These are phyloP conservation scores for Stagonosporopsis chrysanthemi DNA, from an alignment of 2,329 filamentous ascomycete genomes.

Conservation along the genomic window DNA sequence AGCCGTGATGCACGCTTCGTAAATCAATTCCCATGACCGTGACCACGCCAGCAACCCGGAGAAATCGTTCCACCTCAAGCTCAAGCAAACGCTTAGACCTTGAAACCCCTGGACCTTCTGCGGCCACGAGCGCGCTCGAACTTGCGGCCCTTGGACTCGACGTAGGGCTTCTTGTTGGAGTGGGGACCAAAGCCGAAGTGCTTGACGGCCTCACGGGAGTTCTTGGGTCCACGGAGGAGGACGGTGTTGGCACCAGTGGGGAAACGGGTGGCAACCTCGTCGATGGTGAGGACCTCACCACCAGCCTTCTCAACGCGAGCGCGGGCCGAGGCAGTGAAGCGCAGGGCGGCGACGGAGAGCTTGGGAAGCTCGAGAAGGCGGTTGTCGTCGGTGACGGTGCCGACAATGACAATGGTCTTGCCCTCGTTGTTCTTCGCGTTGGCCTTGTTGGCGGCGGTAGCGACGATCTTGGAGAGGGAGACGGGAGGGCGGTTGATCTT, in stretches of 20 bases:
- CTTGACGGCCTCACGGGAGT: slow-evolving; percentile 96
- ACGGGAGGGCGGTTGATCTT: slow-evolving; percentile 91
- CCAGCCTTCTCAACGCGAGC: slow-evolving; percentile 92
- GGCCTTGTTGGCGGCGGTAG: slow-evolving; percentile 61
- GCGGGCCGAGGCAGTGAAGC: slow-evolving; percentile 95
- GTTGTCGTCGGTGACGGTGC: slow-evolving; percentile 23
- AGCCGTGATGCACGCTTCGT: slow-evolving; percentile 49
- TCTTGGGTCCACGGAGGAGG: slow-evolving; percentile 97
- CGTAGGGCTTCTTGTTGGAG: slow-evolving; percentile 98
- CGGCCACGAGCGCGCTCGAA: slow-evolving; percentile 99
- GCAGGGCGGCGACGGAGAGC: slow-evolving; percentile 89
- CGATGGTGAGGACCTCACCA: slow-evolving; percentile 93
- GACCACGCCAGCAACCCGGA: slow-evolving; percentile 50
- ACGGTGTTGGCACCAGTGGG: slow-evolving; percentile 97
- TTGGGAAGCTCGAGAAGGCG: slow-evolving; percentile 73
- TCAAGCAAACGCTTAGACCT: slow-evolving; percentile 76
- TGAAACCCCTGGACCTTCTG: slow-evolving; percentile 98
- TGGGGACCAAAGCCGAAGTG: slow-evolving; percentile 99
- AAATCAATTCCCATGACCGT: slow-evolving; percentile 46
- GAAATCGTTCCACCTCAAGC: slow-evolving; percentile 41
- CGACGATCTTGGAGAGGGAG: slow-evolving; percentile 89
- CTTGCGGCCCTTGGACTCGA: slow-evolving; percentile 99
- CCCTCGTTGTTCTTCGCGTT: slow-evolving; percentile 66
- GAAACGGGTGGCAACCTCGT: slow-evolving; percentile 94
- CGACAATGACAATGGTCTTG: slow-evolving; percentile 83